phyloP scores from a whole-genome alignment of 1,139 yeast genomes.

The Lodderomyces theae region DNA sequence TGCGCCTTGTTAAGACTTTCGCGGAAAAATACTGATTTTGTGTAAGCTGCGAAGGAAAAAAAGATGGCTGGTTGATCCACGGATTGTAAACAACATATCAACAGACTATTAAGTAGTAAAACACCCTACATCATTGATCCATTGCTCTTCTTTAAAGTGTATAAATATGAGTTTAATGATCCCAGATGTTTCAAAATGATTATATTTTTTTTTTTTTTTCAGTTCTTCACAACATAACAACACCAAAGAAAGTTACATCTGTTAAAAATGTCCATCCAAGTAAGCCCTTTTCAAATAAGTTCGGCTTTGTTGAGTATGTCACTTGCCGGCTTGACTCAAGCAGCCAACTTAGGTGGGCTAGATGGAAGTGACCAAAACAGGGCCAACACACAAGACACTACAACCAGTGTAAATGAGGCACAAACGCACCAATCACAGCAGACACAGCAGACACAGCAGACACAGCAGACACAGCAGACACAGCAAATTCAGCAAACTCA shows the following conservation, averaged over 20 bases:
- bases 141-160: background rate
- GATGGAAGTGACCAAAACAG: constrained; percentile 11
- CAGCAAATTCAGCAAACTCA: constrained; percentile 7
- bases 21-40: too few species aligned
- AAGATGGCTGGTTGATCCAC: constrained; percentile 5
- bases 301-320: constrained; percentile 16
- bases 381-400: constrained; percentile 3
- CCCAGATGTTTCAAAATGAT: too few species aligned
- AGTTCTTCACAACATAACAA: constrained; percentile 1
- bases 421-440: constrained; percentile 9
- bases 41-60: constrained; percentile 2
- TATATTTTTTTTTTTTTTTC: too few species aligned
- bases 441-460: constrained; percentile 14
- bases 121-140: background rate
- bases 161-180: background rate
- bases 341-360: constrained; percentile 17
- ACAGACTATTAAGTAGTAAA: background rate
- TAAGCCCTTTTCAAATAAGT: constrained; percentile 16
- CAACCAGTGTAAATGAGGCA: constrained; percentile 9
- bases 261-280: background rate
- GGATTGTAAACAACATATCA: background rate
- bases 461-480: constrained; percentile 4
- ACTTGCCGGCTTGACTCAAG: constrained; percentile 13
- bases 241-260: background rate
- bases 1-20: constrained; percentile 1